Evolutionary conservation across 495 filamentous ascomycete genomes (phyloP).

Genomic region (Rhypophila decipiens): DNA sequence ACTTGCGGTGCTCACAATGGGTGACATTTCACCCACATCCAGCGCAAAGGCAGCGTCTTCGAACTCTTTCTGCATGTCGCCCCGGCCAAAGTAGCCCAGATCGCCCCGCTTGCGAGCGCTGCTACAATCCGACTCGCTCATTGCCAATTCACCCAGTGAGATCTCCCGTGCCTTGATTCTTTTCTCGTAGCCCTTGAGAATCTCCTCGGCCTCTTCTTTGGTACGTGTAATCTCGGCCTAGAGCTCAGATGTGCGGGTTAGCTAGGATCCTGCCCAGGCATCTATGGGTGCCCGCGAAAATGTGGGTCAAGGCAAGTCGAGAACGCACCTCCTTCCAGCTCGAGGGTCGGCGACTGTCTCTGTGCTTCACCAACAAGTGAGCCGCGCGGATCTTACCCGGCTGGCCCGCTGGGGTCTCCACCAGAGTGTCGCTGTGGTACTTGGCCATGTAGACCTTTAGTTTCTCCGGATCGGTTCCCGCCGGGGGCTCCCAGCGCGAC

Average conservation of each 20-base stretch:
- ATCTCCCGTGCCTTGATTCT: conserved; percentile 63
- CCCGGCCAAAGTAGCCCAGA: conserved; percentile 85
- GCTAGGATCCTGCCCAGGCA: not conserved
- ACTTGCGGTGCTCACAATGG: conserved; percentile 83
- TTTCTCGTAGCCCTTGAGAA: conserved; percentile 64
- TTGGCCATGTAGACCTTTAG: conserved; percentile 88
- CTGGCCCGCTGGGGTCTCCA: conserved; percentile 36
- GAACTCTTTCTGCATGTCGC: conserved; percentile 99
- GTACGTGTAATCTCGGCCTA: conserved; percentile 73
- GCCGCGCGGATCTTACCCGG: conserved; percentile 84
- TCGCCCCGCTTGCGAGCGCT: conserved; percentile 91
- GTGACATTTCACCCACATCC: conserved; percentile 76
- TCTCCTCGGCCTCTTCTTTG: conserved; percentile 78
- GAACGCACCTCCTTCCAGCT: conserved; percentile 74
- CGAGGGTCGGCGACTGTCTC: conserved; percentile 74
- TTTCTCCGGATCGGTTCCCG: conserved; percentile 77
- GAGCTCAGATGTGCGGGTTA: not conserved
- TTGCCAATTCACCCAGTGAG: conserved; percentile 71
- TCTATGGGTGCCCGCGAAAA: not conserved
- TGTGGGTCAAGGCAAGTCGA: no score
- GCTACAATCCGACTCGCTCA: conserved; percentile 88
- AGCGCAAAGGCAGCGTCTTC: conserved; percentile 89
- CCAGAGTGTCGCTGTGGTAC: conserved; percentile 51
- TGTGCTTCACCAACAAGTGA: conserved; percentile 90
- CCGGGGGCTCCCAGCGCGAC: conserved; percentile 90